Evolutionary conservation across 768 basidiomycete species (phyloP), one percentile per base, ranked within the genome.

Genomic region (Lactarius hatsudake): DNA sequence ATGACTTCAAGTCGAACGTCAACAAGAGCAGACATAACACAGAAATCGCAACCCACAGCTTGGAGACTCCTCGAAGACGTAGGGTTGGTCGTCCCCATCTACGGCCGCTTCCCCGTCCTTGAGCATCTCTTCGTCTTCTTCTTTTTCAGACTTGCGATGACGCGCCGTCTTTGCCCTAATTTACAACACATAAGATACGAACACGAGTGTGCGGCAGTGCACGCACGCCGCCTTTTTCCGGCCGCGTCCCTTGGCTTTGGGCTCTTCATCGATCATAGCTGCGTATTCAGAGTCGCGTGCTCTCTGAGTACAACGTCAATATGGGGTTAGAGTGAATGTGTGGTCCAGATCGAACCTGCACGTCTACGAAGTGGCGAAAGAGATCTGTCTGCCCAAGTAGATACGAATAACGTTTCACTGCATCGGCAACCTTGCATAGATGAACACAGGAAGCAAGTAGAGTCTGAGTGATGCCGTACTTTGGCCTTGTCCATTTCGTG

Each of bases 361-460:
- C 89, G 75, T 98, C 94, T 8, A 98, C 93, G 75, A 98, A 98
- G 77, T 98, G 96, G 72, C 94, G 94, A 82, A 99, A 99, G 23
- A 98, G 82, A 71, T 98, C 97, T 0, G 96, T 98, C 76, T 99
- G 96, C 9, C 97, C 97, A 2, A 99, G 84, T n/a, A 98, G 86
- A 77, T 98, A 98, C 2, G 92, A 93, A 75, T 98, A 98, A 20
- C 95, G 89, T 76, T 98, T 98, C 68, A 98, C 92, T 12, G 95
- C 93, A 74, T 98, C 96, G 23, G 93, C 80, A 48, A 95, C 84
- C 94, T 98, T 71, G 26, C 0, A 62, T 55, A 43, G 20, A 56
- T 72, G 68, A 73, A 23, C n/a, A 30, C 62, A 65, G 61, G 51
- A 10, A 40, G 18, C 36, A 43, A 38, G 48, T 23, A 45, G 40